phyloP scores from a whole-genome alignment of 2,329 filamentous ascomycete genomes.

The Calonectria pseudoreteaudii region DNA sequence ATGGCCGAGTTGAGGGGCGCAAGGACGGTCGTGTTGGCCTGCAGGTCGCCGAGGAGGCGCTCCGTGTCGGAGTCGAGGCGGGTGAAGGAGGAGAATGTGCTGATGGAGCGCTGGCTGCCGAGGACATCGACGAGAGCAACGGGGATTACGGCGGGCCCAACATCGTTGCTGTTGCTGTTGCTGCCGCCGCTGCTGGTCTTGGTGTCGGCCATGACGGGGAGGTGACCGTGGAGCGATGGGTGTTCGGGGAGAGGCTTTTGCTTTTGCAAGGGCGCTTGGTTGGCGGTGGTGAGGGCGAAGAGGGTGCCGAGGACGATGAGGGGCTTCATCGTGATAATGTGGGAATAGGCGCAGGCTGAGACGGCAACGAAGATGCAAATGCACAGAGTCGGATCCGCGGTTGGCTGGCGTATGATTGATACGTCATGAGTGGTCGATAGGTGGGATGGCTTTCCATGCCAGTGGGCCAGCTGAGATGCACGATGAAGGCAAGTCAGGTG shows the following conservation, averaged over 20 bases:
- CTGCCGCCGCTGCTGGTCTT: not conserved
- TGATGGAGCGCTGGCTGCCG: constrained; percentile 80
- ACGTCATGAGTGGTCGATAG: constrained; percentile 25
- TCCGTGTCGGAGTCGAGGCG: constrained; percentile 79
- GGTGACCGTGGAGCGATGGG: constrained; percentile 34
- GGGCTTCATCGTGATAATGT: constrained; percentile 36
- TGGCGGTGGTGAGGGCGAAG: constrained; percentile 27
- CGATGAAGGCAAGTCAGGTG: not conserved
- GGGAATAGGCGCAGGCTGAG: not conserved
- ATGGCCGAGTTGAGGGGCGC: constrained; percentile 89
- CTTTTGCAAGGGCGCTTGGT: constrained; percentile 16
- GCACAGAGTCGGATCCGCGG: constrained; percentile 6
- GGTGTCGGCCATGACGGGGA: constrained; percentile 44
- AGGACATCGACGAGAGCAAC: constrained; percentile 88
- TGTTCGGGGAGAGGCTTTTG: constrained; percentile 7
- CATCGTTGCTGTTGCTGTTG: constrained; percentile 22
- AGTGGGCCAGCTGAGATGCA: not conserved
- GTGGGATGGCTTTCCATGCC: not conserved
- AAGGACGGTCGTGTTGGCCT: constrained; percentile 83
- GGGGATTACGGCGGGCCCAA: constrained; percentile 49
- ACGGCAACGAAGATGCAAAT: not conserved
- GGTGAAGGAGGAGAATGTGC: constrained; percentile 85
- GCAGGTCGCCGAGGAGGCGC: constrained; percentile 73
- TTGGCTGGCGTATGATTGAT: constrained; percentile 14
- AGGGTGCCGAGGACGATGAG: constrained; percentile 29